Evolutionary conservation across 768 basidiomycete genomes (phyloP).

Genomic region (Pleurotus sapidus): DNA sequence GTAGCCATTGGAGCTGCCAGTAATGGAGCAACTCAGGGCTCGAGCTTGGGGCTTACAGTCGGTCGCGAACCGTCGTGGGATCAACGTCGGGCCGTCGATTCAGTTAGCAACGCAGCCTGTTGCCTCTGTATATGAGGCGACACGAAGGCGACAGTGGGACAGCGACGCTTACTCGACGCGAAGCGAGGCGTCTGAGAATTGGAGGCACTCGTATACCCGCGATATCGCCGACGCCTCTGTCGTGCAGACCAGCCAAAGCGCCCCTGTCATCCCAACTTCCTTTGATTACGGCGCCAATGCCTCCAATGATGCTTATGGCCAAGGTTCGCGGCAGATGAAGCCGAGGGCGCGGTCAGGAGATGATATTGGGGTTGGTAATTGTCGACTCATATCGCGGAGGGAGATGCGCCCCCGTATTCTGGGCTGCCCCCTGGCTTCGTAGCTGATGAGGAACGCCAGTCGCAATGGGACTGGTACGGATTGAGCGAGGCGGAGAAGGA

Average conservation of each 20-base stretch:
- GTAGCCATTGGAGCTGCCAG: too few relatives aligned
- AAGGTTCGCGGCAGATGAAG: background rate
- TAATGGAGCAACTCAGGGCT: background rate
- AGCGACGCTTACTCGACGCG: background rate
- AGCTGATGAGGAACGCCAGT: background rate
- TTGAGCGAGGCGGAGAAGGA: conserved; percentile 1
- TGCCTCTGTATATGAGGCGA: background rate
- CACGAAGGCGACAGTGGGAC: background rate
- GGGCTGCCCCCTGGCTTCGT: background rate
- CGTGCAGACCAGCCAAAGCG: background rate
- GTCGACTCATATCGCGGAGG: background rate
- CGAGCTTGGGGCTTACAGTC: background rate
- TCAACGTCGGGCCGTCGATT: background rate
- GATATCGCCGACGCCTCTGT: background rate
- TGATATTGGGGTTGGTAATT: background rate
- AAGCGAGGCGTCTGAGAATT: background rate
- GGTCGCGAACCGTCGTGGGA: background rate
- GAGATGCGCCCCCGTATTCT: background rate
- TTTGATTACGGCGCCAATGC: background rate
- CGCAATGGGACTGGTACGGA: conserved; percentile 4
- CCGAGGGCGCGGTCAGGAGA: background rate
- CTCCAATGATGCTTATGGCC: background rate
- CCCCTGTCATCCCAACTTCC: background rate
- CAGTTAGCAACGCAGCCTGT: background rate
- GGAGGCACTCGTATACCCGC: background rate